phyloP scores from a whole-genome alignment of 768 basidiomycete genomes.

The Boletus eberwhitei region DNA sequence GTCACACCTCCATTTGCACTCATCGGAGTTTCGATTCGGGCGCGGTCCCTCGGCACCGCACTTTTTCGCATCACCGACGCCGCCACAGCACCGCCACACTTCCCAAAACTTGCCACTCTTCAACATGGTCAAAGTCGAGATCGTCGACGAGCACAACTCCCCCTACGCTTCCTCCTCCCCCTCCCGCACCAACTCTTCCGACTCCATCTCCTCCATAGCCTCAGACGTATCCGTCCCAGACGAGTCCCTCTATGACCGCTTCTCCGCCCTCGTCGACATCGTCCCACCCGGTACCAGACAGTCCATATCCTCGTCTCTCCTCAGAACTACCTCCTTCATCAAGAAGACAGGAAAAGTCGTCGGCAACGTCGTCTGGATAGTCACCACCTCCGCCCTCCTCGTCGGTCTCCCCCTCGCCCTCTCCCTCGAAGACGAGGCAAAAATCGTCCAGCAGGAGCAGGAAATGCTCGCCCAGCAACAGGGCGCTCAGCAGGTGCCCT shows the following conservation, averaged over 20 bases:
- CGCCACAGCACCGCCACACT: slow-evolving; percentile 21
- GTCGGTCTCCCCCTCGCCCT: slow-evolving; percentile 92
- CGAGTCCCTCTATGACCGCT: slow-evolving; percentile 84
- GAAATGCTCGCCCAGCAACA: slow-evolving; percentile 92
- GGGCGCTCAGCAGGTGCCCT: slow-evolving; percentile 77
- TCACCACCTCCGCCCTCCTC: slow-evolving; percentile 90
- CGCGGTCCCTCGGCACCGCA: slow-evolving; percentile 28
- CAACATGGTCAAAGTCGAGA: slow-evolving; percentile 91
- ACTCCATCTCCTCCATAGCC: slow-evolving; percentile 75
- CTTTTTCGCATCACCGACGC: slow-evolving; percentile 17
- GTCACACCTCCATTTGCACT: background rate
- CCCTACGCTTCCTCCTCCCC: slow-evolving; percentile 76
- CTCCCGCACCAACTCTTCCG: slow-evolving; percentile 63
- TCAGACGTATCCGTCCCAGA: slow-evolving; percentile 66
- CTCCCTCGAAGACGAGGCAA: slow-evolving; percentile 93
- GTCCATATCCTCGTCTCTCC: slow-evolving; percentile 57
- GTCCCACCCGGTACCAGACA: slow-evolving; percentile 89
- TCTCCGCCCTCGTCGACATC: slow-evolving; percentile 93
- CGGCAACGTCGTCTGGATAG: slow-evolving; percentile 91
- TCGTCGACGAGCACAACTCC: slow-evolving; percentile 74
- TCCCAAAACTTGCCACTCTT: background rate
- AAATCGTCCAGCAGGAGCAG: slow-evolving; percentile 90
- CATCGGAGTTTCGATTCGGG: slow-evolving; percentile 27
- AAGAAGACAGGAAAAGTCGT: slow-evolving; percentile 67
- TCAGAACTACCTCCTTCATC: slow-evolving; percentile 58